Base-by-base conservation (phyloP, 2,329 filamentous ascomycete genomes). In the Alternaria viburni region DNA sequence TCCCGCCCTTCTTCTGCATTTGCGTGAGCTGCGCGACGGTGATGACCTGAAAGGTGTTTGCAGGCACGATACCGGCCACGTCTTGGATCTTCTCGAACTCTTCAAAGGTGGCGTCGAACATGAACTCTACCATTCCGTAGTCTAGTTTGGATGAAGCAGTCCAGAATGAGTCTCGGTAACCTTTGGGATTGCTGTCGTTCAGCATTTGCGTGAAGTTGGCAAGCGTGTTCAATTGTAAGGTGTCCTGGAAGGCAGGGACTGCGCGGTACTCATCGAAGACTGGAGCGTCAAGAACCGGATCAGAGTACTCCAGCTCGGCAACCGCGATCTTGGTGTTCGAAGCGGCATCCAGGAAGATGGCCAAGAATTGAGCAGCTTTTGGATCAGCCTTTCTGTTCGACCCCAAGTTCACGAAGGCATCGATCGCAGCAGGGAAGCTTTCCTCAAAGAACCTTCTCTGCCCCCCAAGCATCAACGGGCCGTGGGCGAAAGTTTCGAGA, bases 1-100 rank as follows among this genome's bases (percentile, higher is more conserved):
- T 74, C 0, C 73, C 73, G n/a, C 64, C 66, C 17, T 67, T 66
- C 47, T 67, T 61, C 23, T 47, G 23, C 71, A 73, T 74, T 13
- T 65, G 46, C 28, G 62, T 15, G 15, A 74, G 61, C 6, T 57
- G 50, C 5, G 59, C 50, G 13, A 54, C 62, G 1, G 68, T 69
- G 52, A 75, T 69, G 57, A 68, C 57, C 51, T 75, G 73, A 12
- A 74, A 32, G 3, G 65, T 62, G 19, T 28, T 59, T 3, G 68
- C 66, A 4, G 70, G 69, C 19, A 69, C 5, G 15, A 75, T 60
- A 17, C 54, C 59, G 3, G 47, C 15, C 1, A 55, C 45, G 26
- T 62, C 50, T 32, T 9, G 30, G 17, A 65, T 44, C 5, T 55
- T 62, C 6, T 26, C 47, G 28, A 66, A 41, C 13, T 67, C 64